These are phyloP conservation scores for Blattamonas nauphoetae DNA, from an alignment of 78 protist species.

Conservation along the genomic window DNA sequence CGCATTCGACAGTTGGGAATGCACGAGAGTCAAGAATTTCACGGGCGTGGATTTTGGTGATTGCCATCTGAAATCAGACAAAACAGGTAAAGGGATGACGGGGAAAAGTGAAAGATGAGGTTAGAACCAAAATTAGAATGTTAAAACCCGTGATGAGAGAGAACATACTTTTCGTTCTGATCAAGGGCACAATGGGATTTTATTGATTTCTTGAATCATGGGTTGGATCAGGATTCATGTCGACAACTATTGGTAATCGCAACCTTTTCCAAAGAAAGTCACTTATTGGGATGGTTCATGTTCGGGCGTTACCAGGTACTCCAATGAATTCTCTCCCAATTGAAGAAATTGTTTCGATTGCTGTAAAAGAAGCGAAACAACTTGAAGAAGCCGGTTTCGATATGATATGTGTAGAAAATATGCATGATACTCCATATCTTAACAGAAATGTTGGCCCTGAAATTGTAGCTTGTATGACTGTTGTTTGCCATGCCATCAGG, in stretches of 20 bases:
- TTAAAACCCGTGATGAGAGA: too few species aligned
- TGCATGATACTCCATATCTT: slow-evolving; percentile 28
- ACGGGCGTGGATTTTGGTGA: slow-evolving; percentile 16
- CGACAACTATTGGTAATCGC: too few species aligned
- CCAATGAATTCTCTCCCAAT: neutral
- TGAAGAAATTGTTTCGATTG: neutral
- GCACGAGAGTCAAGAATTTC: slow-evolving; percentile 60
- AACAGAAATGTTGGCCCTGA: slow-evolving; percentile 14
- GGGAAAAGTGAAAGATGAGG: too few species aligned
- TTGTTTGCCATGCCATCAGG: neutral
- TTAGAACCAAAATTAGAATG: too few species aligned
- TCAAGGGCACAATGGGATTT: too few species aligned
- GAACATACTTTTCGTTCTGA: too few species aligned
- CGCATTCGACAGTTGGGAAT: slow-evolving; percentile 91
- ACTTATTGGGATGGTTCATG: slow-evolving; percentile 21
- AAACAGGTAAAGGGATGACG: too few species aligned
- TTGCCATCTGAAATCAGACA: too few species aligned
- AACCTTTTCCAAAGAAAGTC: slow-evolving; percentile 1
- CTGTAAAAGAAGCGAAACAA: neutral
- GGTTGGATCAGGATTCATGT: too few species aligned
- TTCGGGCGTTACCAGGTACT: slow-evolving; percentile 27
- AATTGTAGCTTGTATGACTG: slow-evolving; percentile 22
- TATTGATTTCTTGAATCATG: too few species aligned
- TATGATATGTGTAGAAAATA: slow-evolving; percentile 11
- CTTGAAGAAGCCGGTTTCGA: neutral